A percentile compares a stretch with the other conserved stretches of the same genome.
phyloP scores from a whole-genome alignment of 2,329 filamentous ascomycete species.

The Hansfordia pulvinata region DNA sequence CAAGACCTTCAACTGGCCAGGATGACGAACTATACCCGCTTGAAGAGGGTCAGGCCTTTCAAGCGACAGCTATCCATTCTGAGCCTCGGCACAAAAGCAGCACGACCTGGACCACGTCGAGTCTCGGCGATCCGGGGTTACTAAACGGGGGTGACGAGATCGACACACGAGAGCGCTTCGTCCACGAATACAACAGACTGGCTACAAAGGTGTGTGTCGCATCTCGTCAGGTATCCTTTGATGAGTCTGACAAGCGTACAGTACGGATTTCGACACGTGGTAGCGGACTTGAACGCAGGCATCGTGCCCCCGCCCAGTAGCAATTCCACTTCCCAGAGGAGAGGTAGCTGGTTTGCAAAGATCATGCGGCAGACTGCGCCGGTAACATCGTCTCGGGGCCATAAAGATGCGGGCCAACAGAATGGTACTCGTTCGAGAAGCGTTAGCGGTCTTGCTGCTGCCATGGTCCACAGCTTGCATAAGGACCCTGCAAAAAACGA shows the following conservation, averaged over 20 bases:
- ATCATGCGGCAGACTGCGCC: slow-evolving; percentile 20
- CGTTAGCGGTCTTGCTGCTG: slow-evolving; percentile 38
- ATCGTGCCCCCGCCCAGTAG: too few relatives aligned
- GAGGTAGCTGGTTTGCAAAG: slow-evolving; percentile 23
- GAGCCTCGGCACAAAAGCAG: slow-evolving; percentile 22
- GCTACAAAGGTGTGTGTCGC: slow-evolving; percentile 35
- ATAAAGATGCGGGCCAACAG: too few relatives aligned
- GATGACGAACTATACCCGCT: too few relatives aligned
- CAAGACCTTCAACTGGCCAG: too few relatives aligned
- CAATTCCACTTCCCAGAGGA: too few relatives aligned
- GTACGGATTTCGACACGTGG: slow-evolving; percentile 41
- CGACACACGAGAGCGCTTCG: slow-evolving; percentile 31
- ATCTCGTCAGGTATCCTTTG: background rate
- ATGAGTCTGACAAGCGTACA: slow-evolving; percentile 19
- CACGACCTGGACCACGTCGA: slow-evolving; percentile 44
- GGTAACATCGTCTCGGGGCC: slow-evolving; percentile 10
- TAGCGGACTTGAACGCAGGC: too few relatives aligned
- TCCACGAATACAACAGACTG: slow-evolving; percentile 46
- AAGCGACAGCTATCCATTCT: too few relatives aligned
- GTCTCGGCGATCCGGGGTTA: slow-evolving; percentile 31
- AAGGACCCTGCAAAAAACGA: slow-evolving; percentile 32
- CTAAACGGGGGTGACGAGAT: slow-evolving; percentile 34
- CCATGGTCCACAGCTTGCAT: slow-evolving; percentile 26
- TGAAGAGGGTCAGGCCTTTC: too few relatives aligned
- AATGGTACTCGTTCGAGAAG: slow-evolving; percentile 35